These are phyloP conservation scores for Xylariales sp. DNA, from an alignment of 2,329 filamentous ascomycete genomes.

Conservation along the genomic window DNA sequence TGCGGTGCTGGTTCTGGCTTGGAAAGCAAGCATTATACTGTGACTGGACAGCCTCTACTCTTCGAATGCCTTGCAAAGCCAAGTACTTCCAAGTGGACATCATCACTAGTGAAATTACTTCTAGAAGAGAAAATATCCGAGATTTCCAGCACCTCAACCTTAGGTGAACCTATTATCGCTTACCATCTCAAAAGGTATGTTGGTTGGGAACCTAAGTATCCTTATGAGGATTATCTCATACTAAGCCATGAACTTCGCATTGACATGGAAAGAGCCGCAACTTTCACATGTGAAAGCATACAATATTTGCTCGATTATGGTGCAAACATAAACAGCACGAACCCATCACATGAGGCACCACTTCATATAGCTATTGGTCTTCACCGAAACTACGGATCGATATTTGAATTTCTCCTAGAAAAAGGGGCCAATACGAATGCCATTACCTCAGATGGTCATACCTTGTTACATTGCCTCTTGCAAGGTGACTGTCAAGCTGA, in stretches of 20 bases:
- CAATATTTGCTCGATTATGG: not conserved
- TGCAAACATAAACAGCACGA: not conserved
- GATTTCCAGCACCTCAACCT: not conserved
- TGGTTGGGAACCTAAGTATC: not conserved
- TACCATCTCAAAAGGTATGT: conserved; percentile 2
- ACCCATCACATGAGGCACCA: not conserved
- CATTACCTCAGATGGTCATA: not conserved
- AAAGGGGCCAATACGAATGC: not conserved
- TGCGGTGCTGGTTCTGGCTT: not conserved
- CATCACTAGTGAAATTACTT: not conserved
- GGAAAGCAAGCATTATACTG: not conserved
- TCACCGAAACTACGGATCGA: not conserved
- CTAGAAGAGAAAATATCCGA: not conserved
- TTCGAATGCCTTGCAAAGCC: not conserved
- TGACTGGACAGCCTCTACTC: conserved; percentile 1
- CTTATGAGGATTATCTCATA: not conserved
- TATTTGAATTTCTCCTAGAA: not conserved
- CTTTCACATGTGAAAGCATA: not conserved
- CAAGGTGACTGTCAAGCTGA: not conserved
- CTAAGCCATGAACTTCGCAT: not conserved
- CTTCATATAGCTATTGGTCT: conserved; percentile 3
- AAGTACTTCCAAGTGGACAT: not conserved
- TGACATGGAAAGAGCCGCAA: not conserved
- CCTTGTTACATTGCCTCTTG: not conserved
- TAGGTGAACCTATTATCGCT: not conserved